These are phyloP conservation scores for Parsonsia alboflavescens DNA, from an alignment of 257 asterid genomes.

Conservation along the genomic window DNA sequence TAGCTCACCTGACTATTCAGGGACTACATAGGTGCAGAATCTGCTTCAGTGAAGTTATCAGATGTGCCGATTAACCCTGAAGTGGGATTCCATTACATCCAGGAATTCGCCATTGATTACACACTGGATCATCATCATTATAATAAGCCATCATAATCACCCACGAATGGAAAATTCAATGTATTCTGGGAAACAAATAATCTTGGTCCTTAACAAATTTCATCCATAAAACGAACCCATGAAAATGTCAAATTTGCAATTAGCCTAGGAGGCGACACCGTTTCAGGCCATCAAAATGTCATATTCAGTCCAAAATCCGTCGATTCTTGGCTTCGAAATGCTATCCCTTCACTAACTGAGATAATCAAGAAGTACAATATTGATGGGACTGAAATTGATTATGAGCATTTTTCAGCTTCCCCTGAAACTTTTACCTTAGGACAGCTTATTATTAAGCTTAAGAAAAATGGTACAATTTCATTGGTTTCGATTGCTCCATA, in stretches of 20 bases:
- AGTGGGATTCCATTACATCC: conserved; percentile 22
- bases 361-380: conserved; percentile 11
- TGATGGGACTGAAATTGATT: conserved; percentile 23
- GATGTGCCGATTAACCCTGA: conserved; percentile 18
- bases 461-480: conserved; percentile 11
- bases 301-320: conserved; percentile 13
- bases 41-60: background rate
- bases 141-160: background rate
- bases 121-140: background rate
- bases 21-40: conserved; percentile 23
- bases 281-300: background rate
- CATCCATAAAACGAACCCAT: conserved; percentile 2
- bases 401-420: conserved; percentile 9
- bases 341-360: conserved; percentile 13
- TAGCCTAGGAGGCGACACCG: background rate
- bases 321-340: conserved; percentile 22
- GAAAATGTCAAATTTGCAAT: conserved; percentile 23
- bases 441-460: conserved; percentile 7
- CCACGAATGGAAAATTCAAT: conserved; percentile 19
- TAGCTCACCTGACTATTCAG: too few species aligned
- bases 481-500: conserved; percentile 24
- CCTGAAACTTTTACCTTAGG: conserved; percentile 13
- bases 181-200: conserved; percentile 15
- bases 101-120: conserved; percentile 20
- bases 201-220: conserved; percentile 15